A percentile compares a stretch with the other conserved stretches of the same genome.
Conservation (phyloP, 1,284 basidiomycete genomes). For the Nidula niveotomentosa region DNA sequence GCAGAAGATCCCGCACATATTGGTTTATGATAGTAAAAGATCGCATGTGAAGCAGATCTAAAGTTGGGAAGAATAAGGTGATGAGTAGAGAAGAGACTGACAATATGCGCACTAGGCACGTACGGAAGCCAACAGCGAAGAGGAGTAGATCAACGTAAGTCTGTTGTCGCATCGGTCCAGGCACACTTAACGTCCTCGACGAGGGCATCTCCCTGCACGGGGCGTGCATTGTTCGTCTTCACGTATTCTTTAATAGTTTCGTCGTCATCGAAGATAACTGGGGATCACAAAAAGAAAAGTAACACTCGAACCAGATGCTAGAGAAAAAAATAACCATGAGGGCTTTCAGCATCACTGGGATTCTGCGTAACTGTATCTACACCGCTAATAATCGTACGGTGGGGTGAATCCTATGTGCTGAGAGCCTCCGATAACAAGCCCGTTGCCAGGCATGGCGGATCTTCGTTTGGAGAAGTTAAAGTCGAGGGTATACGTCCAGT, state of each 20-base stretch:
- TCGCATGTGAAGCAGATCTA: too few species aligned
- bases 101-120: too few species aligned
- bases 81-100: too few species aligned
- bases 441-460: neutral
- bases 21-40: too few species aligned
- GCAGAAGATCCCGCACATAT: too few species aligned
- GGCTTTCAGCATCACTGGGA: neutral
- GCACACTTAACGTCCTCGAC: slow-evolving; percentile 36
- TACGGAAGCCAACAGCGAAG: slow-evolving; percentile 32
- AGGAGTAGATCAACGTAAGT: slow-evolving; percentile 19
- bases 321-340: neutral
- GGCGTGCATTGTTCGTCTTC: slow-evolving; percentile 35
- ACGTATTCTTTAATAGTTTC: slow-evolving; percentile 37
- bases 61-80: too few species aligned
- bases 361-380: neutral
- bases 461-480: too few species aligned
- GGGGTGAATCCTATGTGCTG: neutral
- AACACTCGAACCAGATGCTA: slow-evolving; percentile 46
- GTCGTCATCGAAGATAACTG: slow-evolving; percentile 41
- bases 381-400: neutral
- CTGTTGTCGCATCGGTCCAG: slow-evolving; percentile 35
- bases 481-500: too few species aligned
- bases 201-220: slow-evolving; percentile 50
- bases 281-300: slow-evolving; percentile 47
- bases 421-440: neutral